A percentile compares a stretch with the other conserved stretches of the same genome.
Conservation (phyloP, 2,329 filamentous ascomycete species). For the Diaporthe sp. region DNA sequence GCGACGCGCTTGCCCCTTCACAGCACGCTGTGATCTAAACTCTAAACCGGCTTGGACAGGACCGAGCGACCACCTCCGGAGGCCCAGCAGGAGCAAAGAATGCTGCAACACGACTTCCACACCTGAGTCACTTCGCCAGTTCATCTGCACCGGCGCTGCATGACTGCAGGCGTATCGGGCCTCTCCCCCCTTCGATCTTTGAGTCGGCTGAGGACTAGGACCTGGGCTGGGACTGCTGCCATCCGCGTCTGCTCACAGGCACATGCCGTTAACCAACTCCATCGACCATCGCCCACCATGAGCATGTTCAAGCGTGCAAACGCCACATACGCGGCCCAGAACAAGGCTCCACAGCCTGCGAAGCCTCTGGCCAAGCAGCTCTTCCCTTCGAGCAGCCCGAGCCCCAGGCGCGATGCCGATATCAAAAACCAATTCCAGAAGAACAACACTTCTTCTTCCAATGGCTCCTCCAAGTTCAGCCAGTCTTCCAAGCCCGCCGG, state of each 20-base stretch:
- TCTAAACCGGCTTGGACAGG: constrained; percentile 14
- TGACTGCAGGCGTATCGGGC: constrained; percentile 43
- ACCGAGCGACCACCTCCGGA: constrained; percentile 29
- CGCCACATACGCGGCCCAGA: constrained; percentile 54
- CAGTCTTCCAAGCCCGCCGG: constrained; percentile 35
- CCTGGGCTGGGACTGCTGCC: constrained; percentile 22
- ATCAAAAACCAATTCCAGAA: constrained; percentile 65
- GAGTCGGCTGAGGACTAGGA: constrained; percentile 36
- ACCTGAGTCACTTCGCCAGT: constrained; percentile 25
- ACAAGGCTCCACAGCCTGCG: constrained; percentile 45
- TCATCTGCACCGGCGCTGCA: constrained; percentile 41
- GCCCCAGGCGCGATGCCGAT: constrained; percentile 56
- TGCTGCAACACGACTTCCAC: constrained; percentile 31
- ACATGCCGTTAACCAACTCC: background rate
- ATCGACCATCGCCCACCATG: constrained; percentile 14
- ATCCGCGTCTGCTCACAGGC: constrained; percentile 19
- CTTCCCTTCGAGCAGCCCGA: constrained; percentile 70
- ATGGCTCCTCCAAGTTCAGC: constrained; percentile 40
- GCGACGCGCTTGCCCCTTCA: constrained; percentile 25
- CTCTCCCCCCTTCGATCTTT: constrained; percentile 42
- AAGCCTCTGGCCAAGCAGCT: constrained; percentile 62
- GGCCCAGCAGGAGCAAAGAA: constrained; percentile 23
- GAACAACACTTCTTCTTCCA: constrained; percentile 51
- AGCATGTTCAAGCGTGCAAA: constrained; percentile 41
- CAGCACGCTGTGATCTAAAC: background rate